Evolutionary conservation across 1,284 basidiomycete species (phyloP), one percentile per base, ranked within the genome.

Genomic region (Papiliotrema terrestris): DNA sequence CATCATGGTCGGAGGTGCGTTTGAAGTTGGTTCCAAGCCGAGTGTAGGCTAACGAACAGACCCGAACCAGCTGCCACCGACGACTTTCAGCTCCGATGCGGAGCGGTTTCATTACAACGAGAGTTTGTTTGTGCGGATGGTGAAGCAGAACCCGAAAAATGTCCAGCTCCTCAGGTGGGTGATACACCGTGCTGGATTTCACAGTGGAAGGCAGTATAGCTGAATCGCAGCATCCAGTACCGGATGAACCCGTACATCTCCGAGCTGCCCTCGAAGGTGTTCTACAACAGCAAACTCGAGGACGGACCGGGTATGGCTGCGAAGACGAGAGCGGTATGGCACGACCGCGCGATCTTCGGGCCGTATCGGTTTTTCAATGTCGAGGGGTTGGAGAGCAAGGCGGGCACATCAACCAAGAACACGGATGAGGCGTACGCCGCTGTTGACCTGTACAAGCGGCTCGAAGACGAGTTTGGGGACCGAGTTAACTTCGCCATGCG

Each of bases 191-290:
- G 13, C 36, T 51, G 19, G 44, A 5, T 8, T 19, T 9, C 23
- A 42, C 35, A 38, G 46, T 9, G 37, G 23, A 6, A 25, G 5
- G 41, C 1, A 9, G 20, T 8, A 45, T 3, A 4, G 20, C 59
- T 58, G 37, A 49, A 15, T 17, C 25, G 15, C 58, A 78, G 77
- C 58, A 98, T 98, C 46, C 96, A 98, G 78, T 99, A 99, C 73
- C 95, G 96, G 71, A 99, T 99, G 96, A 94, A 99, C 74, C 95
- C 96, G 1, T 86, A 89, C 56, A 98, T 99, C 71, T 95, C 91
- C 61, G 80, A 80, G 48, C 83, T 98, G 29, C 96, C 96, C 0
- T 97, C 93, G 59, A 82, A 81, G 51, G 78, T 94, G 1, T 99
- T 99, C 78, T 99, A 99, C 74, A 78, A 86, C 51, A 84, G 86